phyloP scores from a whole-genome alignment of 768 basidiomycete genomes.

The Myochromella boudieri region DNA sequence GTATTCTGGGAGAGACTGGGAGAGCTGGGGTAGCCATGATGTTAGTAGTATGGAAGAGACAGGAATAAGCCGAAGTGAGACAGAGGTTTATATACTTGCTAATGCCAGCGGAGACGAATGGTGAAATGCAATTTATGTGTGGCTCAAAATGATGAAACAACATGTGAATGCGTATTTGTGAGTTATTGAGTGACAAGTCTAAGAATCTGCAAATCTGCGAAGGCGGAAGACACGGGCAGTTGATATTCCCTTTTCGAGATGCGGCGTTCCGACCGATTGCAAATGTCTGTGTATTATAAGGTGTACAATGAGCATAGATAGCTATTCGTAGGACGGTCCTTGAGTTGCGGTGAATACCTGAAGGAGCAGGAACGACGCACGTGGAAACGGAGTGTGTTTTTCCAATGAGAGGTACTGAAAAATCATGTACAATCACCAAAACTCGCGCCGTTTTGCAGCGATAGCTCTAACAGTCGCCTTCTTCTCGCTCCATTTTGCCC shows the following conservation, averaged over 20 bases:
- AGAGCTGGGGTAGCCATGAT: constrained; percentile 8
- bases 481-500: constrained; percentile 71
- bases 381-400: constrained; percentile 7
- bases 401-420: constrained; percentile 3
- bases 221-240: constrained; percentile 26
- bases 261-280: constrained; percentile 36
- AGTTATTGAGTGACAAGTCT: too few relatives aligned
- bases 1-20: constrained; percentile 28
- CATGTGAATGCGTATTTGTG: too few relatives aligned
- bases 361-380: background rate
- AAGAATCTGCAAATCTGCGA: too few relatives aligned
- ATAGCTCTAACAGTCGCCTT: constrained; percentile 64
- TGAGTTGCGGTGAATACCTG: background rate
- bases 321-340: background rate
- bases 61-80: background rate
- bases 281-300: constrained; percentile 14
- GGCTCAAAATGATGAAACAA: too few relatives aligned
- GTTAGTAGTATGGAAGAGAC: background rate
- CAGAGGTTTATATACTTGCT: too few relatives aligned
- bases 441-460: constrained; percentile 61
- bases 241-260: constrained; percentile 28
- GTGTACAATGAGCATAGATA: constrained; percentile 9
- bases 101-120: too few relatives aligned
- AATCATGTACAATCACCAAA: constrained; percentile 63
- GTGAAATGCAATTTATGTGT: too few relatives aligned